Percentiles rank a stretch among this genome's conserved stretches.
Evolutionary conservation across 345 rosid species (phyloP).

Genomic region (Ceriops tagal): DNA sequence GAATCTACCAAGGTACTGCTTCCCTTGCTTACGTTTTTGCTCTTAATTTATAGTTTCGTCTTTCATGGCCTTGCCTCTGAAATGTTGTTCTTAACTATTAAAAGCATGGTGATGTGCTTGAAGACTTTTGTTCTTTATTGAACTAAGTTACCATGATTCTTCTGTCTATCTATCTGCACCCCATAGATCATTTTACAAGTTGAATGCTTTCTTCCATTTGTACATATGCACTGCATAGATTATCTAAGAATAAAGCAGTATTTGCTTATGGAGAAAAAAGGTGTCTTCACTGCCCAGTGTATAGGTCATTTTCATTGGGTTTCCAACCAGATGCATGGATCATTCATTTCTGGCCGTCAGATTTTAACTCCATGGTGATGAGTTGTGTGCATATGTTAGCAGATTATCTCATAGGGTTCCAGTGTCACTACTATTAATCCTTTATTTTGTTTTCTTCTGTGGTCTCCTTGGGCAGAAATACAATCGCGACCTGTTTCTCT

Average conservation of each 20-base stretch:
- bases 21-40: conserved; percentile 6
- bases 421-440: too few species aligned
- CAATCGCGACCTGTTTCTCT: conserved; percentile 92
- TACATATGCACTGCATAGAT: neutral
- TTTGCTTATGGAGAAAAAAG: too few species aligned
- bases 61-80: conserved; percentile 1
- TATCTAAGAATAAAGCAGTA: too few species aligned
- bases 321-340: neutral
- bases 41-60: conserved; percentile 8
- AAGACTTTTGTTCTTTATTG: neutral
- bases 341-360: conserved; percentile 6
- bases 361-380: too few species aligned
- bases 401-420: too few species aligned
- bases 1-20: conserved; percentile 71
- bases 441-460: conserved; percentile 14
- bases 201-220: neutral
- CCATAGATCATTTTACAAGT: neutral
- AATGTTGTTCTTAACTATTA: conserved; percentile 2
- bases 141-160: neutral
- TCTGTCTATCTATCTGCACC: neutral
- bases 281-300: too few species aligned
- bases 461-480: conserved; percentile 58
- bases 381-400: too few species aligned
- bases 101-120: neutral
- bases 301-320: neutral